Evolutionary conservation across 805 yeast species (phyloP).

Genomic region (Yarrowia divulgata): DNA sequence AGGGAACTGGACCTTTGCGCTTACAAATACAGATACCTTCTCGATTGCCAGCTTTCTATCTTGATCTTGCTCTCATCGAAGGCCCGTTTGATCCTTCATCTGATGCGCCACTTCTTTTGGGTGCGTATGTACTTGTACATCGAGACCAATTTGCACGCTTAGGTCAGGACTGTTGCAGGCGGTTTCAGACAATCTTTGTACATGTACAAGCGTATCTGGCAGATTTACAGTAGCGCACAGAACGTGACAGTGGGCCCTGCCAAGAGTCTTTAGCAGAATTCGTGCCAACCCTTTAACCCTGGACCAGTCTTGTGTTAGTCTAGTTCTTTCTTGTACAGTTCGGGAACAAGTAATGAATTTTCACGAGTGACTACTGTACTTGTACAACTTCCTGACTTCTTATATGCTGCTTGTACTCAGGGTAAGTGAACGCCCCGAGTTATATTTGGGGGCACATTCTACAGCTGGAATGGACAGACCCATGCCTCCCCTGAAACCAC

Average conservation of each 20-base stretch:
- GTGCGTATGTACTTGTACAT: background rate
- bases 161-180: background rate
- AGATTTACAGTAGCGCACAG: background rate
- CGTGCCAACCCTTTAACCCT: background rate
- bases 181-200: background rate
- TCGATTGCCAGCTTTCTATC: too few species aligned
- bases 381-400: too few species aligned
- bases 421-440: background rate
- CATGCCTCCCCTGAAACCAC: background rate
- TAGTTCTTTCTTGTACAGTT: background rate
- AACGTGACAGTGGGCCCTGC: slow-evolving; percentile 6
- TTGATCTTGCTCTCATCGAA: too few species aligned
- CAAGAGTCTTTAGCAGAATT: slow-evolving; percentile 5
- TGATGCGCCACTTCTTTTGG: too few species aligned
- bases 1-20: too few species aligned
- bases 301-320: background rate
- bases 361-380: too few species aligned
- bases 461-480: background rate
- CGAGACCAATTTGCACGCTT: background rate
- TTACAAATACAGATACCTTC: too few species aligned
- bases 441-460: background rate
- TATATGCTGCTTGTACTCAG: background rate
- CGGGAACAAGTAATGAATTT: too few species aligned
- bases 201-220: background rate
- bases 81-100: too few species aligned